These are phyloP conservation scores for Penicillium waksmanii DNA, from an alignment of 495 filamentous ascomycete species.

Conservation along the genomic window DNA sequence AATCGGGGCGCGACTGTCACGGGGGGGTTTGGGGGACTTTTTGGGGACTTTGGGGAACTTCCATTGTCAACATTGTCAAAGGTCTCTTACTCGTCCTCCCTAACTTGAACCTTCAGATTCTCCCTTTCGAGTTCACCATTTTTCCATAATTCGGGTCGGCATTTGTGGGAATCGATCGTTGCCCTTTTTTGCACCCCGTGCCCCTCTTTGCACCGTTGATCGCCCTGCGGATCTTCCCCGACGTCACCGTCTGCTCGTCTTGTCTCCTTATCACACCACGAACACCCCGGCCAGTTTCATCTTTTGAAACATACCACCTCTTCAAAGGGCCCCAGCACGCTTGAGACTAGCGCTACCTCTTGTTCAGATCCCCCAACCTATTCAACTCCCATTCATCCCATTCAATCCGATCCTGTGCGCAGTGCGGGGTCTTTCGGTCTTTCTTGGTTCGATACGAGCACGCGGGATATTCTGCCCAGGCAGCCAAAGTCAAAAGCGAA, in stretches of 20 bases:
- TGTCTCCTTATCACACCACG: constrained; percentile 14
- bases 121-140: background rate
- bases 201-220: constrained; percentile 15
- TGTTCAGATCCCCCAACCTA: background rate
- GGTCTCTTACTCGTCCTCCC: too few species aligned
- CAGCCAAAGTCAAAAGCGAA: background rate
- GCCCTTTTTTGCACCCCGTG: background rate
- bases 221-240: constrained; percentile 21
- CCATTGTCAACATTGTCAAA: too few species aligned
- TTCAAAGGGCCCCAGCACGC: background rate
- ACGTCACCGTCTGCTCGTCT: constrained; percentile 24
- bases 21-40: background rate
- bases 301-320: background rate
- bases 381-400: background rate
- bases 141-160: background rate
- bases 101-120: too few species aligned
- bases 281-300: background rate
- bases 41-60: background rate
- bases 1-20: constrained; percentile 1
- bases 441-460: too few species aligned
- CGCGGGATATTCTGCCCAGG: background rate
- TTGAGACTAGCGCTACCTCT: background rate
- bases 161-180: constrained; percentile 5
- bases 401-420: background rate
- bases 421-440: background rate